phyloP scores from a whole-genome alignment of 2,329 filamentous ascomycete species.

The Rhinocladiella similis region DNA sequence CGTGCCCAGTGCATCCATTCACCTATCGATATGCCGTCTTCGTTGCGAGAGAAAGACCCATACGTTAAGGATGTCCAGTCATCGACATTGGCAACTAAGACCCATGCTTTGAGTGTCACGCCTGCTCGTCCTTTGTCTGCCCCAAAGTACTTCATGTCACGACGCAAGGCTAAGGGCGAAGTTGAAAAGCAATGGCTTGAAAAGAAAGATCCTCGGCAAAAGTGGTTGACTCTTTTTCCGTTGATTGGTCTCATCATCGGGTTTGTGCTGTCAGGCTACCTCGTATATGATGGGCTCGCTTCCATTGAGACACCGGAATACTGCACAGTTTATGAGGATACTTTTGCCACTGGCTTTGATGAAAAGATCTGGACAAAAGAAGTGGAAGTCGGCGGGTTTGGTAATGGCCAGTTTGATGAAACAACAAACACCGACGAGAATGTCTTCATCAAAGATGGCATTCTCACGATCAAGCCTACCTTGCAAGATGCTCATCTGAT shows the following conservation, averaged over 20 bases:
- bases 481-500: slow-evolving; percentile 69
- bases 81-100: neutral
- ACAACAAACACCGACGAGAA: slow-evolving; percentile 74
- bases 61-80: too few relatives aligned
- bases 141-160: slow-evolving; percentile 62
- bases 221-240: slow-evolving; percentile 55
- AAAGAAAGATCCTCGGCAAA: slow-evolving; percentile 74
- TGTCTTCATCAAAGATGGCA: slow-evolving; percentile 68
- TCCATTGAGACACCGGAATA: slow-evolving; percentile 49
- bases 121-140: slow-evolving; percentile 1
- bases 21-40: too few relatives aligned
- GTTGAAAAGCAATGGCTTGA: slow-evolving; percentile 74
- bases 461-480: slow-evolving; percentile 74
- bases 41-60: too few relatives aligned
- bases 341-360: slow-evolving; percentile 59
- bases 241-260: neutral
- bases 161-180: slow-evolving; percentile 69
- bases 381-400: slow-evolving; percentile 50
- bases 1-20: too few relatives aligned
- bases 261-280: neutral
- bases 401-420: slow-evolving; percentile 79
- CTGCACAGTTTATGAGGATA: slow-evolving; percentile 66
- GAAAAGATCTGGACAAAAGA: slow-evolving; percentile 66
- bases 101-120: neutral
- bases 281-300: neutral